phyloP scores from a whole-genome alignment of 306 rosid species.

The Lathyrus tuberosus region DNA sequence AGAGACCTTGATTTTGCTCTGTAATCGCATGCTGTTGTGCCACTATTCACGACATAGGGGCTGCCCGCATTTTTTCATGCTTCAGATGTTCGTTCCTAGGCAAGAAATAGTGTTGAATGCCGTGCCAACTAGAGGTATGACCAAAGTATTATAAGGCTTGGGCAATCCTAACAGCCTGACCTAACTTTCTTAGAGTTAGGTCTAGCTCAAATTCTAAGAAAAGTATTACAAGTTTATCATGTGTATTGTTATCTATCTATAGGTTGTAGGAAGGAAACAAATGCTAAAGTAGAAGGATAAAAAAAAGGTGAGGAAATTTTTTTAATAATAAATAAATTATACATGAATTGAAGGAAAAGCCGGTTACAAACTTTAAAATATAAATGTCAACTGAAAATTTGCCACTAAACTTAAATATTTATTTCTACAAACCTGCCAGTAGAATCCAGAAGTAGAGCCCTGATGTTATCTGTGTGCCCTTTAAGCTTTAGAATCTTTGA shows the following conservation, averaged over 20 bases:
- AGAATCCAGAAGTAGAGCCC: slow-evolving; percentile 92
- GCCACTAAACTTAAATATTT: slow-evolving; percentile 28
- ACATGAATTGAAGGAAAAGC: neutral
- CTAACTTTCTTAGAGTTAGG: neutral
- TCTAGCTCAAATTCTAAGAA: slow-evolving; percentile 3
- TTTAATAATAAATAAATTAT: slow-evolving; percentile 1
- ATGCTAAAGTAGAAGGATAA: slow-evolving; percentile 16
- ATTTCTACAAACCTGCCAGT: slow-evolving; percentile 78
- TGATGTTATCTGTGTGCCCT: slow-evolving; percentile 95
- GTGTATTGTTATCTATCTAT: slow-evolving; percentile 11
- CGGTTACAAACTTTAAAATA: slow-evolving; percentile 17
- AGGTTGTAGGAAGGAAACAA: slow-evolving; percentile 31
- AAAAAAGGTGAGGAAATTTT: neutral
- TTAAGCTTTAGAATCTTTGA: slow-evolving; percentile 89
- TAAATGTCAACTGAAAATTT: slow-evolving; percentile 33
- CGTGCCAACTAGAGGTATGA: neutral
- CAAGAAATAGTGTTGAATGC: neutral
- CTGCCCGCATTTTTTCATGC: neutral
- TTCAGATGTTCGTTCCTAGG: neutral
- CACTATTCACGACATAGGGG: neutral
- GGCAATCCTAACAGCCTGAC: slow-evolving; percentile 4
- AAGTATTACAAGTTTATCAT: slow-evolving; percentile 1
- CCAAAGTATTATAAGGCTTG: slow-evolving; percentile 1
- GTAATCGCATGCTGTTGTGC: neutral
- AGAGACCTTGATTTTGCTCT: neutral